Conservation (phyloP, 2,329 filamentous ascomycete genomes). For the Pestalotiopsis sp. region DNA sequence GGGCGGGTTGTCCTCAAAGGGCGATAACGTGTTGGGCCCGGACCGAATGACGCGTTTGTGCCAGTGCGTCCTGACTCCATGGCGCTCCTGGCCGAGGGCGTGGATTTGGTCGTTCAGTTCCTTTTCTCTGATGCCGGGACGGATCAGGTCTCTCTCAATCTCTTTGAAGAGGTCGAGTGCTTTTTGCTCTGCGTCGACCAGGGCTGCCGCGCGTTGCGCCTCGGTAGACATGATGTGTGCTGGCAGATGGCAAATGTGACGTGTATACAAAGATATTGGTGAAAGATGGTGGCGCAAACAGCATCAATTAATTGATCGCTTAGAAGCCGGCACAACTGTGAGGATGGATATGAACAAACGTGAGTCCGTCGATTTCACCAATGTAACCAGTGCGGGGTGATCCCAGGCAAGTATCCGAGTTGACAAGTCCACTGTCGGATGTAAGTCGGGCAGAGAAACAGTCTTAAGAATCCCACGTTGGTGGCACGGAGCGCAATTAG, state of each 20-base stretch:
- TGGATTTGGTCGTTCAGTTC: slow-evolving; percentile 49
- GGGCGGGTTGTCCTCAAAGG: slow-evolving; percentile 51
- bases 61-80: slow-evolving; percentile 51
- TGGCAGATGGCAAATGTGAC: background rate
- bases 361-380: background rate
- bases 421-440: background rate
- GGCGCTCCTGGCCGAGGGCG: slow-evolving; percentile 40
- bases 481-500: background rate
- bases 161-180: slow-evolving; percentile 47
- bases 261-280: background rate
- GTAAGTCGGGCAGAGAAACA: background rate
- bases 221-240: background rate
- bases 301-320: background rate
- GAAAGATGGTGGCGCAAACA: background rate
- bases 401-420: background rate
- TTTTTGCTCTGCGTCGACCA: slow-evolving; percentile 49
- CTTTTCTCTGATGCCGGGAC: slow-evolving; percentile 50
- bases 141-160: slow-evolving; percentile 47
- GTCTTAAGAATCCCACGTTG: background rate
- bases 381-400: background rate
- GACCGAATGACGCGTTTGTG: slow-evolving; percentile 54
- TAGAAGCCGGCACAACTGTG: background rate
- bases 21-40: slow-evolving; percentile 50
- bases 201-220: slow-evolving; percentile 32
- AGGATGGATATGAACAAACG: background rate